phyloP scores from a whole-genome alignment of 768 basidiomycete genomes.

The Daedaleopsis nitida region DNA sequence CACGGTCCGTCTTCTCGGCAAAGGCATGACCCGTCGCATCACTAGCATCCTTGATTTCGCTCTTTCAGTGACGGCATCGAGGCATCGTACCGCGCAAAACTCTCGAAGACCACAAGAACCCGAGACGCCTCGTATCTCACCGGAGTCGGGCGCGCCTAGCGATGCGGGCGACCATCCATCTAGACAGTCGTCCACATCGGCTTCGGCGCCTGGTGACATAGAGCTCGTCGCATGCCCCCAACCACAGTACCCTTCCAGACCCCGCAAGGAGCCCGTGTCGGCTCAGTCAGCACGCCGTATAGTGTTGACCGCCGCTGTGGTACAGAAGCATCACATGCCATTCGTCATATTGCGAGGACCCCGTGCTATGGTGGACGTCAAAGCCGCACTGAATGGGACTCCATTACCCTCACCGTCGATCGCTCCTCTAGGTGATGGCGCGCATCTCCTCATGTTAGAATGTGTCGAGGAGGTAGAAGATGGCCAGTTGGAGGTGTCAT shows the following conservation, averaged over 20 bases:
- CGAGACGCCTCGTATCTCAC: no score
- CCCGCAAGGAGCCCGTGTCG: background rate
- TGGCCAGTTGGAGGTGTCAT: constrained; percentile 2
- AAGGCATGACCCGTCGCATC: constrained; percentile 3
- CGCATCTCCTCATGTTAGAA: background rate
- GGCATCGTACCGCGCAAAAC: background rate
- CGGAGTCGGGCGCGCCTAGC: no score
- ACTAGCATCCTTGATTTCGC: constrained; percentile 9
- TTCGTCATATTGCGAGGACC: background rate
- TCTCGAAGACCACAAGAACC: background rate
- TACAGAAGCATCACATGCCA: background rate
- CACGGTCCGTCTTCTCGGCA: constrained; percentile 8
- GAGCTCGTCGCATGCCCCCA: background rate
- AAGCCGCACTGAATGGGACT: background rate
- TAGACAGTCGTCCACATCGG: no score
- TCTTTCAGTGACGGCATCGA: constrained; percentile 8
- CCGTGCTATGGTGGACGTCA: background rate
- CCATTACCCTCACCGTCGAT: background rate
- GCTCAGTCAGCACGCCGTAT: background rate
- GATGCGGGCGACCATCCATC: no score
- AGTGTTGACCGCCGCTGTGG: background rate
- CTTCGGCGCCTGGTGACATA: background rate
- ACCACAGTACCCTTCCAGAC: background rate
- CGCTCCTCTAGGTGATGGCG: background rate
- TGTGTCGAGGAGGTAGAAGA: background rate